A percentile compares a stretch with the other conserved stretches of the same genome.
These are phyloP conservation scores for Liquidambar formosana DNA, from an alignment of 164 flowering plant genomes.

Conservation along the genomic window DNA sequence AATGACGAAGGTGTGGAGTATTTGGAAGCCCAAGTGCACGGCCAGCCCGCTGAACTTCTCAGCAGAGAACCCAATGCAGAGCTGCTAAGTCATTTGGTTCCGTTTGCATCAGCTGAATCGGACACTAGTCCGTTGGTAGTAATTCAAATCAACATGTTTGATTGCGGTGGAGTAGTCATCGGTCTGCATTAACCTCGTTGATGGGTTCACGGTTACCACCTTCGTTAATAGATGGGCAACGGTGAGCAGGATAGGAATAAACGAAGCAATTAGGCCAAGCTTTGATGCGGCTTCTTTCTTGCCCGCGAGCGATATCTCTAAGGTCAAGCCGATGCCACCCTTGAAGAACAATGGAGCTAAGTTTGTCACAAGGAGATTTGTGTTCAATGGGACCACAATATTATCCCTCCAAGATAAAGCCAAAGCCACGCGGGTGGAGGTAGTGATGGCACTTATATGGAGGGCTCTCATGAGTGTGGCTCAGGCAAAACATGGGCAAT, in stretches of 20 bases:
- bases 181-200: neutral
- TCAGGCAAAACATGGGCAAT: neutral
- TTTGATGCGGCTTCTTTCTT: neutral
- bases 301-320: neutral
- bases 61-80: neutral
- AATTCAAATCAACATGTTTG: too few relatives aligned
- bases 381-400: neutral
- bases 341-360: neutral
- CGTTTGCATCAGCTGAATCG: neutral
- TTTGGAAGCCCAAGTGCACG: neutral
- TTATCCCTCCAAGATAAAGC: neutral
- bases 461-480: neutral
- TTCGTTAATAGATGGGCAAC: neutral
- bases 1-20: neutral
- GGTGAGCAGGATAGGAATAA: neutral
- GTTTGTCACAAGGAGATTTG: neutral
- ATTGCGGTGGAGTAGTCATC: neutral
- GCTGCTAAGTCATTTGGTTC: neutral
- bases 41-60: too few relatives aligned
- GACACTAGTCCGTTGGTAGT: too few relatives aligned
- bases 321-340: neutral
- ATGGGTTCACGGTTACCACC: neutral
- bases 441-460: conserved; percentile 13
- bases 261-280: neutral
- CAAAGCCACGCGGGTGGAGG: conserved; percentile 8